A percentile compares a stretch with the other conserved stretches of the same genome.
These are phyloP conservation scores for Pinus albicaulis DNA, from an alignment of 75 land plant species.

Conservation along the genomic window DNA sequence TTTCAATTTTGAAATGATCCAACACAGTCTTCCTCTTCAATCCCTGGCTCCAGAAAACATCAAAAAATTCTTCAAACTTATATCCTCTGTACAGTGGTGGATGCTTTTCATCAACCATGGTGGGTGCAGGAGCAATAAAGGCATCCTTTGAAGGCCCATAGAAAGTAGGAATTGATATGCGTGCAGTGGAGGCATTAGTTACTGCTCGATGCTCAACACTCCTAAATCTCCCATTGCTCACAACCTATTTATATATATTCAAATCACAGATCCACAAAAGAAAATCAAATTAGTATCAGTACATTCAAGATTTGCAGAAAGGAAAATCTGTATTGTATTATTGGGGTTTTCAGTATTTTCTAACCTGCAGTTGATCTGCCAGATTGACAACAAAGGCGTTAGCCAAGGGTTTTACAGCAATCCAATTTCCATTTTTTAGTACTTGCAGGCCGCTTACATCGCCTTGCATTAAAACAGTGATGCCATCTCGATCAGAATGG, in stretches of 20 bases:
- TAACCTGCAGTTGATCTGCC: neutral
- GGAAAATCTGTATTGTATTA: too few relatives aligned
- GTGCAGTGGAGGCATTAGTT: conserved; percentile 23
- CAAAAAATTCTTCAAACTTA: conserved; percentile 52
- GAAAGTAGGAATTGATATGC: conserved; percentile 61
- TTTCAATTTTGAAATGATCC: conserved; percentile 38
- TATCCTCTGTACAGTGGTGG: conserved; percentile 36
- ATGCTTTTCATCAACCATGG: conserved; percentile 23
- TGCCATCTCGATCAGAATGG: conserved; percentile 44
- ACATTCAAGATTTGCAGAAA: too few relatives aligned
- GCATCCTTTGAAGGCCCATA: conserved; percentile 53
- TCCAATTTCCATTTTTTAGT: conserved; percentile 37
- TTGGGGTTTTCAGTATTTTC: neutral
- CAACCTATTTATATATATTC: conserved; percentile 3
- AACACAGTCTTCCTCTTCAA: conserved; percentile 46
- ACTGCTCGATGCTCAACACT: conserved; percentile 52
- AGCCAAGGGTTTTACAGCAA: conserved; percentile 10
- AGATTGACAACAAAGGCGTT: neutral
- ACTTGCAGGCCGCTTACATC: conserved; percentile 51
- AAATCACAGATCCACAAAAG: too few relatives aligned
- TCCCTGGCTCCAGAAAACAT: conserved; percentile 53
- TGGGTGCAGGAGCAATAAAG: conserved; percentile 31
- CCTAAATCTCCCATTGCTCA: conserved; percentile 56
- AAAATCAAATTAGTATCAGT: too few relatives aligned
- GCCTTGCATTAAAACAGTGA: conserved; percentile 55